phyloP scores from a whole-genome alignment of 805 yeast species.

The Crinitomyces ghanaensis region DNA sequence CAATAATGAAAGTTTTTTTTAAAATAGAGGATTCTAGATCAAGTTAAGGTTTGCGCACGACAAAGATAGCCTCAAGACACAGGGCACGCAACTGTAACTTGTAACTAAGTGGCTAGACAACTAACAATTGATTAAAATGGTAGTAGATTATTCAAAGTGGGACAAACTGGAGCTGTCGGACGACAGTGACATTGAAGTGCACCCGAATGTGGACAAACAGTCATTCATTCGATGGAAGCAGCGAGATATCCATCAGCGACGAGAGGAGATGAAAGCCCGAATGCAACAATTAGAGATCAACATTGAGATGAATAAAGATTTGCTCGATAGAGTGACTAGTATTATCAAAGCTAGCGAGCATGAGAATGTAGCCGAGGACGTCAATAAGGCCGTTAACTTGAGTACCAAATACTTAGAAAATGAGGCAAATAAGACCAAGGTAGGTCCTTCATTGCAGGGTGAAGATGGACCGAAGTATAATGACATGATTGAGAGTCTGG shows the following conservation, averaged over 20 bases:
- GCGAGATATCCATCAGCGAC: constrained; percentile 89
- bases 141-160: constrained; percentile 95
- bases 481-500: constrained; percentile 86
- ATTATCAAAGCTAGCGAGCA: constrained; percentile 37
- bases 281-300: constrained; percentile 68
- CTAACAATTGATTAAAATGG: constrained; percentile 36
- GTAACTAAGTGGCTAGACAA: neutral
- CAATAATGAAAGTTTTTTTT: too few species aligned
- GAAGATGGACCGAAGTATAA: constrained; percentile 45
- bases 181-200: constrained; percentile 94
- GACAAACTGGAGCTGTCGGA: constrained; percentile 92
- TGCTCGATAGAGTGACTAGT: constrained; percentile 62
- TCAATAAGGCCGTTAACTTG: constrained; percentile 17
- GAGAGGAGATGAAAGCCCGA: constrained; percentile 68
- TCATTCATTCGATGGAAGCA: constrained; percentile 96
- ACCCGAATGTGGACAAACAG: constrained; percentile 90
- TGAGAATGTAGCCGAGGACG: constrained; percentile 15
- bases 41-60: too few species aligned
- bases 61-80: too few species aligned
- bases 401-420: constrained; percentile 16
- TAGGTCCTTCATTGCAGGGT: constrained; percentile 8
- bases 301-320: constrained; percentile 64
- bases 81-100: too few species aligned
- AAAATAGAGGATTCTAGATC: too few species aligned
- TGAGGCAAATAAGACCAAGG: too few species aligned